A percentile compares a stretch with the other conserved stretches of the same genome.
phyloP scores from a whole-genome alignment of 2,329 filamentous ascomycete species.

The Bretziella fagacearum region DNA sequence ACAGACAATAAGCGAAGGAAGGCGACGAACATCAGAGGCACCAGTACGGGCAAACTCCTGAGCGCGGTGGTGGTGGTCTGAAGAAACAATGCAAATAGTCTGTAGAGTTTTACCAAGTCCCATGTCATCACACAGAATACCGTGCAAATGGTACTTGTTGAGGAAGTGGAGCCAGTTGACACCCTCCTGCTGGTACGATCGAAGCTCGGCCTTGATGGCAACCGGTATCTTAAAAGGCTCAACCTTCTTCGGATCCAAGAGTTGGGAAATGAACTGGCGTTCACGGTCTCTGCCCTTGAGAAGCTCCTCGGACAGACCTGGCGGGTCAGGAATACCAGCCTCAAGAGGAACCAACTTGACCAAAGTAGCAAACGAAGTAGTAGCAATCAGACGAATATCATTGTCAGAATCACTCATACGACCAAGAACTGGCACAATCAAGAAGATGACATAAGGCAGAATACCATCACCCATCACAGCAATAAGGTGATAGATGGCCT shows the following conservation, averaged over 20 bases:
- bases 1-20: conserved; percentile 89
- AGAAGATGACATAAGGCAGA: conserved; percentile 93
- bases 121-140: conserved; percentile 98
- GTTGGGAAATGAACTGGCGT: conserved; percentile 88
- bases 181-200: conserved; percentile 95
- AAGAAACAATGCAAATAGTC: conserved; percentile 93
- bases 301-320: conserved; percentile 74
- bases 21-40: conserved; percentile 55
- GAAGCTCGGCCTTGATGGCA: conserved; percentile 87
- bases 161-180: conserved; percentile 98
- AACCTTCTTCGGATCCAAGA: conserved; percentile 92
- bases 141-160: conserved; percentile 93
- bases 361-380: conserved; percentile 88
- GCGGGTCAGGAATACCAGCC: conserved; percentile 91
- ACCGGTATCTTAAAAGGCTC: conserved; percentile 88
- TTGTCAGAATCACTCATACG: conserved; percentile 98
- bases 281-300: conserved; percentile 84
- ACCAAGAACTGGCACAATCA: conserved; percentile 90
- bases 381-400: conserved; percentile 83
- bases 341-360: conserved; percentile 95
- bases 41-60: conserved; percentile 77
- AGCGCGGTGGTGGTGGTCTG: conserved; percentile 84
- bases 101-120: conserved; percentile 94
- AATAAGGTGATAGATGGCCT: conserved; percentile 92
- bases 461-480: conserved; percentile 96